Evolutionary conservation across 2,329 filamentous ascomycete genomes (phyloP), one percentile per base, ranked within the genome.

Genomic region (Pseudocercospora musae): DNA sequence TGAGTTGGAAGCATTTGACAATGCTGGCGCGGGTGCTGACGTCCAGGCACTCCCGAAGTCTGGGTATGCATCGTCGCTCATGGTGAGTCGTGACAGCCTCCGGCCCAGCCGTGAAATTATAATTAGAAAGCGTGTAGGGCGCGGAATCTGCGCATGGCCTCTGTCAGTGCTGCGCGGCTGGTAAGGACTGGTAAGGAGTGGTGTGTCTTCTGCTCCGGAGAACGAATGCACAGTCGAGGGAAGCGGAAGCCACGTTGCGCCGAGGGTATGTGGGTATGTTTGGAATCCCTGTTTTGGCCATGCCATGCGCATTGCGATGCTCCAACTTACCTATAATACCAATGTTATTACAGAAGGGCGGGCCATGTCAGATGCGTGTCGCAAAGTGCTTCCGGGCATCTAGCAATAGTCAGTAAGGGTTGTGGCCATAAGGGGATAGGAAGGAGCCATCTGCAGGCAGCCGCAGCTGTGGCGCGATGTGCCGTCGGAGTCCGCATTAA

Each of bases 31-130:
- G 15, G 55, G 44, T 15, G 54, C 57, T 29, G 59, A 61, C 48
- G 64, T 64, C 69, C 71, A 76, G 54, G 77, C 78, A 70, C 75
- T 76, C 54, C 75, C 75, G 67, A 76, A 78, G 69, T 78, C 74
- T 60, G 77, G 76, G 21, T 68, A 74, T 29, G 75, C 73, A 66
- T 71, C 64, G 60, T 73, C 69, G 60, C 64, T 69, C 68, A 70
- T 71, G 54, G 58, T 69, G 23, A 25, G n/a, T 25, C 23, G 23
- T 25, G 42, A 18, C 54, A 48, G 48, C 20, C 33, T 27, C 42
- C 42, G 44, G 27, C n/a, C 21, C 20, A 15, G 21, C 31, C n/a
- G 48, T 11, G 29, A 13, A 23, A 33, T 15, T 29, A 48, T 54
- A 54, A 31, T 49, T 58, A 48, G 25, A 52, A n/a, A 29, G 27